Conservation (phyloP, 306 rosid genomes). For the Lathyrus oleraceus region DNA sequence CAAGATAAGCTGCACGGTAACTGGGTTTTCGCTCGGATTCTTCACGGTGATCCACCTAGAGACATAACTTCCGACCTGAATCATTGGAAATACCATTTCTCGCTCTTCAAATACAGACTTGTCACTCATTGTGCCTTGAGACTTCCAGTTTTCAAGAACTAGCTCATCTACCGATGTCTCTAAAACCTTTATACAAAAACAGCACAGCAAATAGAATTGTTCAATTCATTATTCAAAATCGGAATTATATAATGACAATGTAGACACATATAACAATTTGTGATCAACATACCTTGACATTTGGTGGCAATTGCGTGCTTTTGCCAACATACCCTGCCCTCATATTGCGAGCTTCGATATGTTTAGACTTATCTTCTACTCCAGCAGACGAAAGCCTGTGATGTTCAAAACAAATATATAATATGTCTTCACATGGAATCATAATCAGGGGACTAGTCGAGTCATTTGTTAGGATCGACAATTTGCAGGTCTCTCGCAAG, state of each 20-base stretch:
- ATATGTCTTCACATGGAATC: conserved; percentile 72
- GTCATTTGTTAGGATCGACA: conserved; percentile 70
- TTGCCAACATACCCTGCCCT: conserved; percentile 43
- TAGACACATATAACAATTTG: not conserved
- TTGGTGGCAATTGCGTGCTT: conserved; percentile 39
- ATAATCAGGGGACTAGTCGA: conserved; percentile 66
- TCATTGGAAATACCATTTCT: conserved; percentile 67
- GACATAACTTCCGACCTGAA: conserved; percentile 76
- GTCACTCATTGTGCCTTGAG: conserved; percentile 58
- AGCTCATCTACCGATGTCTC: conserved; percentile 62
- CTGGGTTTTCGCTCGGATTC: conserved; percentile 84
- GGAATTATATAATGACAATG: conserved; percentile 4
- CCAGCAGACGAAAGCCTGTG: conserved; percentile 49
- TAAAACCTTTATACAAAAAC: conserved; percentile 48
- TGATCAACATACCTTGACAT: conserved; percentile 51
- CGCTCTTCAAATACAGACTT: conserved; percentile 75
- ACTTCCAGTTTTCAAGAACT: conserved; percentile 84
- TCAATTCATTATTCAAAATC: conserved; percentile 18
- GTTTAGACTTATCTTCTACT: conserved; percentile 46
- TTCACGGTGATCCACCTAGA: conserved; percentile 74
- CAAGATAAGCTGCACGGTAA: conserved; percentile 82
- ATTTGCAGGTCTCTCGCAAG: conserved; percentile 56
- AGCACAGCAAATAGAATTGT: conserved; percentile 34
- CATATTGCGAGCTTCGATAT: conserved; percentile 38
- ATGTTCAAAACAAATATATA: conserved; percentile 55